Evolutionary conservation across 2,329 filamentous ascomycete genomes (phyloP).

Genomic region (Pseudogymnoascus sp.): DNA sequence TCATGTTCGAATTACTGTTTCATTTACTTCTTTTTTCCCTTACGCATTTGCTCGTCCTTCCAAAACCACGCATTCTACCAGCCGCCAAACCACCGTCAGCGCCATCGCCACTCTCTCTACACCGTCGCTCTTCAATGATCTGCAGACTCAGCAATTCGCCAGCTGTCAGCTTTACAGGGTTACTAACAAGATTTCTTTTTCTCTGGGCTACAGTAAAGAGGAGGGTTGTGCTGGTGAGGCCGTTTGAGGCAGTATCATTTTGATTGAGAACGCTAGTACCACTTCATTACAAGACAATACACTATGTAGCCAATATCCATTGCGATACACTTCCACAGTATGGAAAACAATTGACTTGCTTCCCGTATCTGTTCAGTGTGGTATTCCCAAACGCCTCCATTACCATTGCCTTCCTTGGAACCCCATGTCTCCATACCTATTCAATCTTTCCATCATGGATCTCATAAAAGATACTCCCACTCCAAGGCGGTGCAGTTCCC

Average conservation of each 20-base stretch:
- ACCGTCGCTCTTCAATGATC: not conserved
- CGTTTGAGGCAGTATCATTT: not conserved
- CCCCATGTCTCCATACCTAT: not conserved
- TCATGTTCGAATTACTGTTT: not conserved
- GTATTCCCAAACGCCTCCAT: not conserved
- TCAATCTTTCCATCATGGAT: constrained; percentile 3
- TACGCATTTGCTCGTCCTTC: not conserved
- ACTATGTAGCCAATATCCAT: not conserved
- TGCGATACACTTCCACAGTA: not conserved
- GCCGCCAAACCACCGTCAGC: not conserved
- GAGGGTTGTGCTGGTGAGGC: not conserved
- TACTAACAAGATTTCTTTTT: not conserved
- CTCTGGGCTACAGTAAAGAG: not conserved
- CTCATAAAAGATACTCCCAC: not conserved
- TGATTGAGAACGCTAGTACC: not conserved
- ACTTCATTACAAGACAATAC: constrained; percentile 10
- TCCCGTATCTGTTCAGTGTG: not conserved
- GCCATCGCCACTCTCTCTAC: not conserved
- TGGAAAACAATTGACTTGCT: not conserved
- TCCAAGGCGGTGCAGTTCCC: not conserved
- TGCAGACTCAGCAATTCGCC: not conserved
- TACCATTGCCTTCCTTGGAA: not conserved
- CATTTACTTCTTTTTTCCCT: not conserved
- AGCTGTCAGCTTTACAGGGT: not conserved
- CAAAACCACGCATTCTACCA: not conserved